Evolutionary conservation across 805 yeast species (phyloP), one percentile per base, ranked within the genome.

Genomic region (Priceomyces fermenticarens): DNA sequence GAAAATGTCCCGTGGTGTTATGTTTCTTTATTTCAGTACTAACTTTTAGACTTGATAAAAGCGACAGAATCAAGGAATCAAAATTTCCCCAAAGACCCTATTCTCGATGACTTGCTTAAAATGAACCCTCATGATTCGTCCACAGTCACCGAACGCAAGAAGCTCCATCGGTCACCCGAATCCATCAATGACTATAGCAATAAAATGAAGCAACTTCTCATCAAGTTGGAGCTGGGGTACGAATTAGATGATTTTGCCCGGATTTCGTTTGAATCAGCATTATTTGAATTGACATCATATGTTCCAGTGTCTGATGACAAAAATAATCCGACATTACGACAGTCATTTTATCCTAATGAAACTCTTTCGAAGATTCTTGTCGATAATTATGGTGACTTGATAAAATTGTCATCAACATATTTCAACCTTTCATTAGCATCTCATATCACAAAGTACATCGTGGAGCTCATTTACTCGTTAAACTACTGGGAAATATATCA

Each of bases 401-500:
- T 60, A 36, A 49, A 52, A 45, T 57, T 67, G 28, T 52, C 63
- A 7, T 54, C 64, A 3, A 57, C 60, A 39, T 69, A 70, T 47
- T 60, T 60, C 51, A 67, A 69, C 49, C 45, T 70, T 36, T 52
- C 69, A 2, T 49, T 70, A n/a, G 52, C 70, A 8, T 59, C 70
- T 10, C 67, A 59, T 27, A 48, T 68, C n/a, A 70, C 72, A n/a
- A 58, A 58, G 40, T 70, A 51, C 43, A 44, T 65, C 41, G 75
- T 70, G 14, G 64, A 62, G 34, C 43, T 69, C 27, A 55, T 70
- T 9, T 67, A 70, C 46, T 49, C 58, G 11, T 49, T 70, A 11
- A 64, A 70, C 43, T 70, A 66, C 46, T 70, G 75, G 75, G 75
- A 70, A 43, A 57, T 67, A 7, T 68, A 69, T 46, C 75, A 70